phyloP scores from a whole-genome alignment of 208 protist species.

The Endotrypanum monterogeii region DNA sequence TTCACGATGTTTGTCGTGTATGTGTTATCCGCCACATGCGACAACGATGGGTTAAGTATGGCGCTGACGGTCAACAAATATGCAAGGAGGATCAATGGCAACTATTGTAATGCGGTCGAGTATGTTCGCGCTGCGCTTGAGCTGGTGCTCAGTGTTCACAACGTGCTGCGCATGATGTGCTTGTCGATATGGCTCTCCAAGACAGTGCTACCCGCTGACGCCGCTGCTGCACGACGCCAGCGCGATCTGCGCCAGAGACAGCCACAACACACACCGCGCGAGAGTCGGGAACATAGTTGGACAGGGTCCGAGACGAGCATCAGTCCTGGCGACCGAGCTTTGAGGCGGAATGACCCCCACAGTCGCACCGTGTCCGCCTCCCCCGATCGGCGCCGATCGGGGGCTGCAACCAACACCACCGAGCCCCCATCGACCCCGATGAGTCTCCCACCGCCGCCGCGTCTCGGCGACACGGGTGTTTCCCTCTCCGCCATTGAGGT shows the following conservation, averaged over 20 bases:
- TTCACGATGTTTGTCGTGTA: slow-evolving; percentile 35
- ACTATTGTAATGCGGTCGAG: slow-evolving; percentile 21
- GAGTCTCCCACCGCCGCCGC: slow-evolving; percentile 4
- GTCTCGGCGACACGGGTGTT: slow-evolving; percentile 15
- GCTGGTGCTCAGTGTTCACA: slow-evolving; percentile 35
- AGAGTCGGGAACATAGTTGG: too few species aligned
- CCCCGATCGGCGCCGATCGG: neutral
- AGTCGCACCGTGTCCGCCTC: neutral
- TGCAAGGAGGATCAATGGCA: neutral
- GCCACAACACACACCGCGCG: slow-evolving; percentile 7
- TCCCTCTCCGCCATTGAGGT: slow-evolving; percentile 37
- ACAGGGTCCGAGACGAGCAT: neutral
- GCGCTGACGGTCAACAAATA: slow-evolving; percentile 33
- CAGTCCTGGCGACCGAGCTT: neutral
- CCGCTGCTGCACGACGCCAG: slow-evolving; percentile 22
- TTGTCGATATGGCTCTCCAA: slow-evolving; percentile 28
- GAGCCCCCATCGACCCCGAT: neutral
- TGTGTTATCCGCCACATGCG: slow-evolving; percentile 35
- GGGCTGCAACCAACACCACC: neutral
- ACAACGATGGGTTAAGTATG: slow-evolving; percentile 8
- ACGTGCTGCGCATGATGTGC: slow-evolving; percentile 33
- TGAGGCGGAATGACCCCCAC: neutral
- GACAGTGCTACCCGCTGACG: slow-evolving; percentile 32
- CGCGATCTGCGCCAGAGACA: slow-evolving; percentile 14
- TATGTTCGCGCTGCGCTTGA: slow-evolving; percentile 24